Evolutionary conservation across 495 filamentous ascomycete species (phyloP).

Genomic region (Glonium stellatum): DNA sequence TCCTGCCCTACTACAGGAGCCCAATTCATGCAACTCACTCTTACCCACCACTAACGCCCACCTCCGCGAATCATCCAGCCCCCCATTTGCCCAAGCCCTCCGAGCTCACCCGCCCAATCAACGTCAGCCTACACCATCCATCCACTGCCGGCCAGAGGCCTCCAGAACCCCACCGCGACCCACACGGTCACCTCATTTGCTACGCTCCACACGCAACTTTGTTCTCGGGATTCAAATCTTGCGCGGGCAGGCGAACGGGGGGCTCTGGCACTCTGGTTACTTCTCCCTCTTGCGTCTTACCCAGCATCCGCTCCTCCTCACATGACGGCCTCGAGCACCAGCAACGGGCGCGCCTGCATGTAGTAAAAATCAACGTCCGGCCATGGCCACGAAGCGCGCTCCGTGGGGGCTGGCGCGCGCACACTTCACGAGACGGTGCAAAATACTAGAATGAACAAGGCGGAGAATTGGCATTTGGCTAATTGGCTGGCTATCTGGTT

Average conservation of each 20-base stretch:
- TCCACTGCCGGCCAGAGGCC: background rate
- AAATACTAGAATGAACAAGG: constrained; percentile 1
- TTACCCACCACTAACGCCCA: background rate
- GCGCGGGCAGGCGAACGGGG: background rate
- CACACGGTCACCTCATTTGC: constrained; percentile 6
- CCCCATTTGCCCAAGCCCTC: background rate
- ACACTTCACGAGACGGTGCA: constrained; percentile 2
- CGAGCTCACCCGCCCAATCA: background rate
- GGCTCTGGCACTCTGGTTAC: background rate
- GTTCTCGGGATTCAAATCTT: constrained; percentile 1
- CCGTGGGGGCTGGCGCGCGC: background rate
- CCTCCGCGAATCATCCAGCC: background rate
- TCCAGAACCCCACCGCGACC: background rate
- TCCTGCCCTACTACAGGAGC: background rate
- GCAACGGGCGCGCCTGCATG: constrained; percentile 15
- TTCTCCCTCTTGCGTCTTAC: background rate
- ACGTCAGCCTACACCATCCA: background rate
- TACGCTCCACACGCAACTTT: background rate
- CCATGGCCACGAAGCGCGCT: constrained; percentile 9
- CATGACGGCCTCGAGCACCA: constrained; percentile 23
- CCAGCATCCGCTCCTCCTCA: constrained; percentile 25
- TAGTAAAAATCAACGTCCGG: constrained; percentile 33
- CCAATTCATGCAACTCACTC: background rate
- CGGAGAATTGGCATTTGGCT: background rate
- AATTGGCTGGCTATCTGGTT: background rate